Evolutionary conservation across 2,329 filamentous ascomycete species (phyloP).

Genomic region (Fusarium udum): DNA sequence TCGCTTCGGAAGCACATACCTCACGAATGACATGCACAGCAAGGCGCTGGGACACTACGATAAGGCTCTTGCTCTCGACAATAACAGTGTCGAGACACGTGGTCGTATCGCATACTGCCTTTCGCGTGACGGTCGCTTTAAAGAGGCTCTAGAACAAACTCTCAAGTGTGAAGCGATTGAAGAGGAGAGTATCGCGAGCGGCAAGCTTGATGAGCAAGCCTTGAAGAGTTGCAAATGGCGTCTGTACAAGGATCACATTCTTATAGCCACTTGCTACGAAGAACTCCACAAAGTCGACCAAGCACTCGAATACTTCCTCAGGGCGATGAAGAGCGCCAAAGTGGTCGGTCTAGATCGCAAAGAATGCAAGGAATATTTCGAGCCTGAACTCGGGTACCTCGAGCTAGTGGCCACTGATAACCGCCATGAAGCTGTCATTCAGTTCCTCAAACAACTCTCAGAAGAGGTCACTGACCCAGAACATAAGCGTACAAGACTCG

Average conservation of each 20-base stretch:
- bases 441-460: constrained; percentile 48
- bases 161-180: constrained; percentile 52
- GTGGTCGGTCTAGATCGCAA: constrained; percentile 39
- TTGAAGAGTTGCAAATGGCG: constrained; percentile 49
- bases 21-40: constrained; percentile 49
- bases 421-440: constrained; percentile 48
- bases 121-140: constrained; percentile 48
- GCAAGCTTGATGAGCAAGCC: constrained; percentile 37
- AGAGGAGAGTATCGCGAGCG: constrained; percentile 42
- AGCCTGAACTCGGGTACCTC: constrained; percentile 51
- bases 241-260: constrained; percentile 53
- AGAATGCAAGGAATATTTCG: constrained; percentile 49
- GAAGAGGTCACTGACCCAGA: constrained; percentile 36
- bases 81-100: constrained; percentile 50
- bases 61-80: constrained; percentile 49
- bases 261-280: constrained; percentile 51
- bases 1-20: constrained; percentile 53
- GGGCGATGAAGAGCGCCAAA: constrained; percentile 47
- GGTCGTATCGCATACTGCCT: constrained; percentile 55
- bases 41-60: constrained; percentile 51
- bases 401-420: constrained; percentile 51
- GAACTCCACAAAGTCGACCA: constrained; percentile 46
- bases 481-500: constrained; percentile 44
- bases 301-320: constrained; percentile 50
- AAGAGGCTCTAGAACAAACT: constrained; percentile 49